These are phyloP conservation scores for Pseudonectria foliicola DNA, from an alignment of 2,329 filamentous ascomycete species.

Conservation along the genomic window DNA sequence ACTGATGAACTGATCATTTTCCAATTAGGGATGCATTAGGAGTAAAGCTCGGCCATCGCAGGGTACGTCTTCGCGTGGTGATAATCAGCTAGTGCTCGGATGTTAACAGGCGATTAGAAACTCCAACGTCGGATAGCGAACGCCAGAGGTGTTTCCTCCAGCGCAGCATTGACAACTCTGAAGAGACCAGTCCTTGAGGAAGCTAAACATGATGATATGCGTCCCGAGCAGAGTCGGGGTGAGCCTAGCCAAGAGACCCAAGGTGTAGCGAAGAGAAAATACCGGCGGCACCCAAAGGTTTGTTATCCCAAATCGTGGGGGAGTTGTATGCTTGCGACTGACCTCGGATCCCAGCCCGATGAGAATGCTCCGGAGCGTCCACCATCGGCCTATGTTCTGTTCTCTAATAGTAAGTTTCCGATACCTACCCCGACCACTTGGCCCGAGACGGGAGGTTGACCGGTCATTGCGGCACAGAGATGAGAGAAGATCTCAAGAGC, in stretches of 20 bases:
- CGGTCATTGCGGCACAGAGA: conserved; percentile 40
- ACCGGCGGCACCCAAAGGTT: conserved; percentile 71
- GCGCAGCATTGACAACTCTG: conserved; percentile 42
- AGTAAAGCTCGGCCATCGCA: conserved; percentile 73
- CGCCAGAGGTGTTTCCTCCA: conserved; percentile 54
- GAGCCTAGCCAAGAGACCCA: conserved; percentile 38
- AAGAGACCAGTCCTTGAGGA: conserved; percentile 47
- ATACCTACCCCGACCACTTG: not conserved
- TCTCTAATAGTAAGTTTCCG: conserved; percentile 65
- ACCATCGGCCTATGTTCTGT: conserved; percentile 77
- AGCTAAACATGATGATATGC: conserved; percentile 45
- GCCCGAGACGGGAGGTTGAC: conserved; percentile 1
- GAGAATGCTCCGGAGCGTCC: conserved; percentile 74
- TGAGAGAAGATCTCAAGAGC: conserved; percentile 70
- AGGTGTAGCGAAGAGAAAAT: conserved; percentile 60
- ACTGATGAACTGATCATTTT: conserved; percentile 12
- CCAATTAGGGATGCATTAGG: conserved; percentile 57
- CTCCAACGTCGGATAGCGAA: conserved; percentile 78
- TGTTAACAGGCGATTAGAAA: conserved; percentile 45
- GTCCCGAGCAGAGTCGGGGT: conserved; percentile 39
- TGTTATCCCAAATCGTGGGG: conserved; percentile 14
- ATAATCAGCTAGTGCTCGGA: conserved; percentile 8
- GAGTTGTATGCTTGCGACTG: not conserved
- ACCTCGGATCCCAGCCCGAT: conserved; percentile 47
- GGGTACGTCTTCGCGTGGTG: conserved; percentile 44